These are phyloP conservation scores for Fraxinus albicans DNA, from an alignment of 305 asterid species.

Conservation along the genomic window DNA sequence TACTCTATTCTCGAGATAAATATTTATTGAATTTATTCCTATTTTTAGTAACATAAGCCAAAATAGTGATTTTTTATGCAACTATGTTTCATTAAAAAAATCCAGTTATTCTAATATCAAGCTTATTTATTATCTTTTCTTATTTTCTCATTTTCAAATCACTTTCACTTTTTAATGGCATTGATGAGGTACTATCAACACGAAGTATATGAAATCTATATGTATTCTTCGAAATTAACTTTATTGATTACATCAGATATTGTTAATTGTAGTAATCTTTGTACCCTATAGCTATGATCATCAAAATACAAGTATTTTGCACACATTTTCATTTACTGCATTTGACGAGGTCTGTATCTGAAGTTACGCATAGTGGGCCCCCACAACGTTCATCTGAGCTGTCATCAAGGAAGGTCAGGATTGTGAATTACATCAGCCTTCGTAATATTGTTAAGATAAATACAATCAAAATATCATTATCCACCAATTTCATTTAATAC, in stretches of 20 bases:
- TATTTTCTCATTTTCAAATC: background rate
- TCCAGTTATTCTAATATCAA: background rate
- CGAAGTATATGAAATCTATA: background rate
- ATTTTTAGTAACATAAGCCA: background rate
- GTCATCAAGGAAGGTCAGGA: background rate
- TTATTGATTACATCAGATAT: background rate
- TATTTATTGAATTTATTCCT: background rate
- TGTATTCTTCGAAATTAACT: background rate
- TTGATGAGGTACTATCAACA: conserved; percentile 10
- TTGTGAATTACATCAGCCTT: conserved; percentile 6
- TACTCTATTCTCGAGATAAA: no score
- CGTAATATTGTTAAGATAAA: background rate
- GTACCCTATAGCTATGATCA: background rate
- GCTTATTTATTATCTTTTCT: background rate
- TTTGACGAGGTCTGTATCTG: background rate
- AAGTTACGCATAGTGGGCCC: background rate
- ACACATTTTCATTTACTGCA: background rate
- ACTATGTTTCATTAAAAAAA: background rate
- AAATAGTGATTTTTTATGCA: background rate
- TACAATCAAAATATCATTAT: background rate
- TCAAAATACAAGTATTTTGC: background rate
- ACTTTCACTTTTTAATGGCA: background rate
- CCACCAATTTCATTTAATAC: conserved; percentile 7
- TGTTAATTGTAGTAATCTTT: background rate
- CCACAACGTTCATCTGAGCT: background rate